Evolutionary conservation across 2,329 filamentous ascomycete genomes (phyloP), one percentile per base, ranked within the genome.

Genomic region (Phialophora verrucosa): DNA sequence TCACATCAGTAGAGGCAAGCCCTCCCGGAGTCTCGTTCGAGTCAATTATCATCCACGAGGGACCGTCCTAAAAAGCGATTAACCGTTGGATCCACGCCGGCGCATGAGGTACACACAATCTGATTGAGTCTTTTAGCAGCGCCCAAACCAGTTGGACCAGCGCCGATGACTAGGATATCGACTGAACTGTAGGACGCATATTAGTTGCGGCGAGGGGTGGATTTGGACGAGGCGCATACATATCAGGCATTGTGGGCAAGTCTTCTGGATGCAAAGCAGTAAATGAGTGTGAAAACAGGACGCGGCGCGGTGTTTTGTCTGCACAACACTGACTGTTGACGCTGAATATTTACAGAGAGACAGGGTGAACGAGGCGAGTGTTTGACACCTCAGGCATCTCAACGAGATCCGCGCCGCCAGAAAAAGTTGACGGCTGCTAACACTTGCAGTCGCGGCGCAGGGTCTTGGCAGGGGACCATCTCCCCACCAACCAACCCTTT

Each of bases 111-210:
- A 78, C 90, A 74, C 85, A 98, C 95, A 77, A 97, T 89, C 83
- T 99, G 95, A 82, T 98, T 91, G 73, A 99, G 88, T 79, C 95
- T 92, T 86, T 99, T 99, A 75, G 95, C 95, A 79, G 95, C 95
- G 85, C 95, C 95, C 74, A 98, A 88, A 82, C 95, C 95, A 77
- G 95, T 98, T 75, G 95, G 95, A 78, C 95, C 95, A 82, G 94
- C 94, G 78, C 95, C 95, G 84, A 98, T 97, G 81, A 99, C 89
- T 78, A 99, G 92, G 74, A 99, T 91, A 83, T 99, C 95, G 79
- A 98, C 92, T 77, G 92, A 90, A 80, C 93, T 96, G 80, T 14
- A 49, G n/a, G 58, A 62, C 57, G 49, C 17, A 57, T 11, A 62
- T 70, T 59, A 67, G 62, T 65, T n/a, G 38, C 25, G 58, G 53